Conservation (phyloP, 306 rosid genomes). For the Lotus japonicus region DNA sequence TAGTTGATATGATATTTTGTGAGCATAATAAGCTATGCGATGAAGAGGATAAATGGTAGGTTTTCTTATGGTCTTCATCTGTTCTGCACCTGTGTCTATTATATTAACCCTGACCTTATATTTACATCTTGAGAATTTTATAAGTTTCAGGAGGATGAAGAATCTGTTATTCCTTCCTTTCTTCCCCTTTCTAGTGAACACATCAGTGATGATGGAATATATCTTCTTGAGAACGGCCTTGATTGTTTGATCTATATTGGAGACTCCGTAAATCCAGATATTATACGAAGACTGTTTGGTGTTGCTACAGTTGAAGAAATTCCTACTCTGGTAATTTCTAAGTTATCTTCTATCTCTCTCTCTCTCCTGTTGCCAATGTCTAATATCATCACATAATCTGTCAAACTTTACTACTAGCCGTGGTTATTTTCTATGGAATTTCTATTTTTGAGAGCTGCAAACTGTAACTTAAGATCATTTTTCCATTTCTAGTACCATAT, state of each 20-base stretch:
- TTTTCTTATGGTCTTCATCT: not conserved
- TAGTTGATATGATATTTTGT: not conserved
- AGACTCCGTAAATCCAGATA: constrained; percentile 49
- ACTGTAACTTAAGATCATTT: not conserved
- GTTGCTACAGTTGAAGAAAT: constrained; percentile 62
- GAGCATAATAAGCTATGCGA: not conserved
- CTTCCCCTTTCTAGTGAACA: constrained; percentile 92
- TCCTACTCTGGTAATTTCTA: constrained; percentile 79
- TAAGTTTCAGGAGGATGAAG: constrained; percentile 58
- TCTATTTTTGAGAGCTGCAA: not conserved
- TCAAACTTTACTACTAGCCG: not conserved
- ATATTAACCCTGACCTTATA: not conserved
- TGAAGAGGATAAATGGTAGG: not conserved
- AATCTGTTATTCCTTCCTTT: constrained; percentile 63
- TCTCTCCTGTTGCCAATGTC: not conserved
- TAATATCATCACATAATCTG: not conserved
- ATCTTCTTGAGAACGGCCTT: constrained; percentile 93
- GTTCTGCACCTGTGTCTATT: not conserved
- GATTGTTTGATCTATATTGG: constrained; percentile 86
- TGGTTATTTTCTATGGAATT: constrained; percentile 1
- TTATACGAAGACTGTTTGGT: constrained; percentile 64
- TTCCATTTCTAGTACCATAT: constrained; percentile 5
- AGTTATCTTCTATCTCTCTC: too few species aligned
- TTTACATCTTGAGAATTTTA: constrained; percentile 17
- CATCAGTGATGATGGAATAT: constrained; percentile 66